These are phyloP conservation scores for Hyparrhenia diplandra DNA, from an alignment of 176 grass and related monocot genomes.

Conservation along the genomic window DNA sequence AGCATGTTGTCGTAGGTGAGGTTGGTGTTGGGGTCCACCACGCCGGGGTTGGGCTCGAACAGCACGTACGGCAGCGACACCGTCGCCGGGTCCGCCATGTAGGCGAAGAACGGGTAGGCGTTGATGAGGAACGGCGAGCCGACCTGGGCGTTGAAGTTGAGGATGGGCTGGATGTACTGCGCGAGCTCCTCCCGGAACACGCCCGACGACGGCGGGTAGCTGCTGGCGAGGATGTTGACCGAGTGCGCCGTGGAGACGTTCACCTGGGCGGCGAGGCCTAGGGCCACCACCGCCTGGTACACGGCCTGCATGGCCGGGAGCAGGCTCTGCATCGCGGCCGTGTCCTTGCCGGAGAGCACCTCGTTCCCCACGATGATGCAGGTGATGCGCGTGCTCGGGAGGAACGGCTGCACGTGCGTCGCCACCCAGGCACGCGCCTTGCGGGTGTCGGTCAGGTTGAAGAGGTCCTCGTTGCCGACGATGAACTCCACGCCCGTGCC, in stretches of 20 bases:
- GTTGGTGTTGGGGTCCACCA: constrained; percentile 48
- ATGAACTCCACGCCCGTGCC: constrained; percentile 71
- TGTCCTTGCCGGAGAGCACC: constrained; percentile 50
- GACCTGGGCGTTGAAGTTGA: constrained; percentile 48
- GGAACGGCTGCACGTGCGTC: constrained; percentile 67
- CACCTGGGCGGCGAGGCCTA: constrained; percentile 45
- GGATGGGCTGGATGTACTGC: constrained; percentile 53
- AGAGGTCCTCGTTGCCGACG: constrained; percentile 51
- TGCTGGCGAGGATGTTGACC: constrained; percentile 43
- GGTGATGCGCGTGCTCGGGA: constrained; percentile 55
- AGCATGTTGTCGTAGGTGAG: constrained; percentile 92
- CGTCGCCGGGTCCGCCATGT: constrained; percentile 46
- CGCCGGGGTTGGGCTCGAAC: constrained; percentile 69
- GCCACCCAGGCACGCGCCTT: constrained; percentile 51
- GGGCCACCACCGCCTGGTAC: constrained; percentile 47
- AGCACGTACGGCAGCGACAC: constrained; percentile 75
- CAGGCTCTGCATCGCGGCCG: constrained; percentile 43
- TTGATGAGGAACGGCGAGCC: constrained; percentile 72
- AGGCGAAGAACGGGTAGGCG: constrained; percentile 90
- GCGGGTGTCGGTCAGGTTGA: constrained; percentile 32
- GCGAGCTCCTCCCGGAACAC: constrained; percentile 45
- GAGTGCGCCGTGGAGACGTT: constrained; percentile 71
- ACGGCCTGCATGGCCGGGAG: constrained; percentile 72
- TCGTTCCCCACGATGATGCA: constrained; percentile 81
- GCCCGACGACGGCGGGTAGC: constrained; percentile 78